Percentiles rank a stretch among this genome's conserved stretches.
Evolutionary conservation across 805 yeast genomes (phyloP).

Genomic region (Kazachstania africana): DNA sequence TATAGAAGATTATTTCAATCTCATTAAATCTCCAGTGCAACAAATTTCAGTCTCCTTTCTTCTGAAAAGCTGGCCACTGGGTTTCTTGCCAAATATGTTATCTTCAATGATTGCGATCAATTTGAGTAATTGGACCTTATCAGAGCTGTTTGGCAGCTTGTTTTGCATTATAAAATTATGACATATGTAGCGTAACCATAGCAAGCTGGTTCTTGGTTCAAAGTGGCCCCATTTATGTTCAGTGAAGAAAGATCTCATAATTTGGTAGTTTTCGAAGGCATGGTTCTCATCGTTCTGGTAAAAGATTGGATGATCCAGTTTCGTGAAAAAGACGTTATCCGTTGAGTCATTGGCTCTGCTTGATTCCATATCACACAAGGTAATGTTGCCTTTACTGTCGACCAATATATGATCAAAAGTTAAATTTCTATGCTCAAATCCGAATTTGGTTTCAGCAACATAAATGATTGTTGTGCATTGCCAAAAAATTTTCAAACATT

Average conservation of each 20-base stretch:
- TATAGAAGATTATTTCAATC: too few species aligned
- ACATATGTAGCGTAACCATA: slow-evolving; percentile 56
- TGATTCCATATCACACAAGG: slow-evolving; percentile 47
- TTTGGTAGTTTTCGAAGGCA: slow-evolving; percentile 48
- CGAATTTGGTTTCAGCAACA: slow-evolving; percentile 37
- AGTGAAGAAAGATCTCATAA: slow-evolving; percentile 33
- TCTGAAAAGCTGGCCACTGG: slow-evolving; percentile 5
- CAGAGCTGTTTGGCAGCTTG: slow-evolving; percentile 8
- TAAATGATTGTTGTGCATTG: slow-evolving; percentile 37
- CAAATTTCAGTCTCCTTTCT: slow-evolving; percentile 12
- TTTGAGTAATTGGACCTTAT: slow-evolving; percentile 12
- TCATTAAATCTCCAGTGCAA: slow-evolving; percentile 15
- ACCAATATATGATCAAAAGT: slow-evolving; percentile 56
- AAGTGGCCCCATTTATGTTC: slow-evolving; percentile 17
- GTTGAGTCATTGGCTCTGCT: slow-evolving; percentile 28
- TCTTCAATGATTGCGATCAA: slow-evolving; percentile 5
- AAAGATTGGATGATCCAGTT: slow-evolving; percentile 54
- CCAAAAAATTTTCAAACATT: slow-evolving; percentile 37
- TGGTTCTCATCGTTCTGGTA: slow-evolving; percentile 50
- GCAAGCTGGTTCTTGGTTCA: slow-evolving; percentile 38
- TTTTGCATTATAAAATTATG: slow-evolving; percentile 28
- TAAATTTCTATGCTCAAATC: slow-evolving; percentile 63
- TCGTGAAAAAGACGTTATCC: slow-evolving; percentile 31
- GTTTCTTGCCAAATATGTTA: slow-evolving; percentile 1
- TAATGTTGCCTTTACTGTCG: slow-evolving; percentile 30